Base-by-base conservation (phyloP, 2,329 filamentous ascomycete genomes). In the Colletotrichum brevisporum region DNA sequence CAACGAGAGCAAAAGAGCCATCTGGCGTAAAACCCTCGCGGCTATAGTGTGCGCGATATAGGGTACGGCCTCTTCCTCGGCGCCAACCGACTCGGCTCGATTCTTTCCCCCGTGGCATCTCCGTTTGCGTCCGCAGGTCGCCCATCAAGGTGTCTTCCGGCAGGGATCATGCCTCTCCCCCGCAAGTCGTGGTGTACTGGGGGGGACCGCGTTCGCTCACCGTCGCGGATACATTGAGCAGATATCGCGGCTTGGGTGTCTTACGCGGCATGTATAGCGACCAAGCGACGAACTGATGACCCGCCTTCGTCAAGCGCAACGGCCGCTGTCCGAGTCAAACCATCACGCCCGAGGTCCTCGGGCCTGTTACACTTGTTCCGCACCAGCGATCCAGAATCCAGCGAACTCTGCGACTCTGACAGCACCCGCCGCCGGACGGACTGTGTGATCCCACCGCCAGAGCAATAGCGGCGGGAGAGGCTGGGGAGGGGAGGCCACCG, bases 1-100 rank as follows among this genome's bases (percentile, higher is more conserved):
- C 45, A 50, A 1, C 0, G 47, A 21, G 12, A 21, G 1, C 21
- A 50, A 13, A 13, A 50, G 12, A 50, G 5, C 18, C 39, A 39
- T 27, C 18, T 58, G 39, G n/a, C 16, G 13, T 24, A 21, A 5
- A 5, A 16, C 10, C 18, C 57, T 26, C 52, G 41, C n/a, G 16
- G 26, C 47, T 43, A 68, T 68, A 64, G 16, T 15, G n/a, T 51
- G 41, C 27, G 54, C 6, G 61, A 43, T 65, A 68, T 68, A 65
- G 61, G 27, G 16, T 15, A 31, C 41, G 54, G 27, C 31, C 26
- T 43, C 41, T 8, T 43, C 41, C 24, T 67, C 65, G 65, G 65
- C 60, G 59, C 60, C 65, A 63, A 58, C 59, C 60, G 65, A 61
- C 50, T 41, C 52, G 52, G 13, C 27, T 54, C 31, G 50, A 53